Evolutionary conservation across 495 filamentous ascomycete genomes (phyloP).

Genomic region (Penicillium paxilli): DNA sequence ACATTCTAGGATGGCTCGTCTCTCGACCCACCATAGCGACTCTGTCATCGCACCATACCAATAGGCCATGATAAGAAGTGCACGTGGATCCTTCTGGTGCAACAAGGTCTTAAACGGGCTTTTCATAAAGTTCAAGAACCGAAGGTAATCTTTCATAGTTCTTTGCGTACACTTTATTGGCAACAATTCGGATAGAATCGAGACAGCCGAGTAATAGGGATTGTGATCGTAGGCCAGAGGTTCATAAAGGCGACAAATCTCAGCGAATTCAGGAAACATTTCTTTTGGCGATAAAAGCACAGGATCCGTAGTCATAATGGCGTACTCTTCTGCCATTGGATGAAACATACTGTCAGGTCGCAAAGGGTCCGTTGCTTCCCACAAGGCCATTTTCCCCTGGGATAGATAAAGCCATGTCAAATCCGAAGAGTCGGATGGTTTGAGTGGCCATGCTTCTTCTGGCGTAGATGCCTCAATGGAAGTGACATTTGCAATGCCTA

Average conservation of each 20-base stretch:
- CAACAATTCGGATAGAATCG: slow-evolving; percentile 22
- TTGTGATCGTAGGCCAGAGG: slow-evolving; percentile 16
- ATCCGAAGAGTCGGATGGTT: slow-evolving; percentile 21
- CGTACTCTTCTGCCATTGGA: slow-evolving; percentile 21
- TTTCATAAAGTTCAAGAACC: slow-evolving; percentile 21
- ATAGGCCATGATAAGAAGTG: slow-evolving; percentile 37
- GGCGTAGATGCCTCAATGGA: slow-evolving; percentile 26
- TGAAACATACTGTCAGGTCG: slow-evolving; percentile 37
- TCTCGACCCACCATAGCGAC: slow-evolving; percentile 34
- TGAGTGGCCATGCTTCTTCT: slow-evolving; percentile 40
- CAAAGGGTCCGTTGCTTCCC: slow-evolving; percentile 33
- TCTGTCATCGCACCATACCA: slow-evolving; percentile 35
- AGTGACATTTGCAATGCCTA: slow-evolving; percentile 34
- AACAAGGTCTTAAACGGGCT: slow-evolving; percentile 17
- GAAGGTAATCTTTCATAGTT: slow-evolving; percentile 12
- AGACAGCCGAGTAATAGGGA: slow-evolving; percentile 32
- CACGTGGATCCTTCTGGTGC: slow-evolving; percentile 34
- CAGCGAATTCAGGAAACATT: slow-evolving; percentile 11
- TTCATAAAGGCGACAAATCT: slow-evolving; percentile 4
- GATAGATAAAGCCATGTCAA: slow-evolving; percentile 36
- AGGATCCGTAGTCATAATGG: slow-evolving; percentile 9
- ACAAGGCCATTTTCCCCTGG: slow-evolving; percentile 36
- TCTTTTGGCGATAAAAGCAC: not conserved
- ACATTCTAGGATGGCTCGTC: slow-evolving; percentile 36
- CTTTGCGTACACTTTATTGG: not conserved